A percentile compares a stretch with the other conserved stretches of the same genome.
Conservation (phyloP, 108 stramenopile genomes). For the Cyclostephanos invisitatus region DNA sequence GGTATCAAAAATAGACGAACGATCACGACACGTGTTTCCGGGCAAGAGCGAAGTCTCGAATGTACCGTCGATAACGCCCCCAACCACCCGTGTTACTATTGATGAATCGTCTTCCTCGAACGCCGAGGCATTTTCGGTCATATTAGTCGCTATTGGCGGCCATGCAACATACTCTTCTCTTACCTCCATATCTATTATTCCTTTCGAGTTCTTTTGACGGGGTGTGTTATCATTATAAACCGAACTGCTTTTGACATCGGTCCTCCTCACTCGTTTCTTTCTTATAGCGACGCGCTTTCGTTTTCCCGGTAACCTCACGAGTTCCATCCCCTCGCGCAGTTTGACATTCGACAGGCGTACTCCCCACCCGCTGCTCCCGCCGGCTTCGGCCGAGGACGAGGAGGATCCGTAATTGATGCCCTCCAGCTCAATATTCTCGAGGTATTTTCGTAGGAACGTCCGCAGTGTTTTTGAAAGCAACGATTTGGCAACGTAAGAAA, state of each 20-base stretch:
- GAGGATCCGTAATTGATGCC: constrained; percentile 52
- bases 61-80: background rate
- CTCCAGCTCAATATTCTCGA: constrained; percentile 80
- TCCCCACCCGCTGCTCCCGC: constrained; percentile 68
- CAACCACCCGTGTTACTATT: background rate
- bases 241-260: constrained; percentile 26
- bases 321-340: constrained; percentile 74
- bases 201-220: background rate
- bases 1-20: constrained; percentile 6
- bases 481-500: constrained; percentile 64
- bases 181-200: background rate
- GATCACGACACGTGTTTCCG: background rate
- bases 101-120: background rate
- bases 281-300: constrained; percentile 41
- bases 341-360: constrained; percentile 80
- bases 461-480: constrained; percentile 74
- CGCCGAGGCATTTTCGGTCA: background rate
- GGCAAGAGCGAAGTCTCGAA: background rate
- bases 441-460: constrained; percentile 76
- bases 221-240: background rate
- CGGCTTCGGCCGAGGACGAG: background rate
- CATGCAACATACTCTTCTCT: constrained; percentile 1
- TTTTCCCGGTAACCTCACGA: constrained; percentile 73
- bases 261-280: constrained; percentile 38
- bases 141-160: background rate